A percentile compares a stretch with the other conserved stretches of the same genome.
Evolutionary conservation across 805 yeast species (phyloP).

Genomic region (Tetrapisispora fleetii): DNA sequence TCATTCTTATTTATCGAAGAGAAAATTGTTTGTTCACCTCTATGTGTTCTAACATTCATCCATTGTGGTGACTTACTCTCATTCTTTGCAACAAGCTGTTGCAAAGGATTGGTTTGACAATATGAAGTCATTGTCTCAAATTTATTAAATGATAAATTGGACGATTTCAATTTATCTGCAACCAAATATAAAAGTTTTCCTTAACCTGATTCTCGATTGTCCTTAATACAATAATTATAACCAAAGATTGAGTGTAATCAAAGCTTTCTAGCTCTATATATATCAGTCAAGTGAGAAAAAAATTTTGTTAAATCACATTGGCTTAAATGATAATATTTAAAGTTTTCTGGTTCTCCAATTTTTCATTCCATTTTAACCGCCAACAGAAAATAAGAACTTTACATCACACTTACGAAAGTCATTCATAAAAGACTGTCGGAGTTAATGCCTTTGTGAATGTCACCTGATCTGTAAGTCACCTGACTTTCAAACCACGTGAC

Average conservation of each 20-base stretch:
- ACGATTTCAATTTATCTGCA: too few species aligned
- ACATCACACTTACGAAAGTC: too few species aligned
- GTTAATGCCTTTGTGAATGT: too few species aligned
- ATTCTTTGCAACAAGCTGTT: slow-evolving; percentile 9
- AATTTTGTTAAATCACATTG: too few species aligned
- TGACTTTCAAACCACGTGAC: too few species aligned
- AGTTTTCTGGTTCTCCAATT: neutral
- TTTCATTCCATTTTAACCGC: slow-evolving; percentile 1
- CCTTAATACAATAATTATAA: too few species aligned
- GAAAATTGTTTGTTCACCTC: neutral
- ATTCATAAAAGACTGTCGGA: too few species aligned
- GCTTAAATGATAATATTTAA: too few species aligned
- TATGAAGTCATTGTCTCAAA: neutral
- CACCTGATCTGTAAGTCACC: neutral
- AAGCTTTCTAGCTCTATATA: neutral
- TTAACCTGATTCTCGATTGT: too few species aligned
- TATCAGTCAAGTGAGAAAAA: too few species aligned
- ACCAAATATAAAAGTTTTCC: too few species aligned
- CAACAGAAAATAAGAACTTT: neutral
- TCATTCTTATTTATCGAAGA: neutral
- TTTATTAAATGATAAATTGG: neutral
- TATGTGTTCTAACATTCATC: neutral
- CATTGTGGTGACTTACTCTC: neutral
- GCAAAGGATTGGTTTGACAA: slow-evolving; percentile 18
- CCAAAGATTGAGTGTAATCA: neutral